A percentile compares a stretch with the other conserved stretches of the same genome.
Evolutionary conservation across 2,329 filamentous ascomycete species (phyloP).

Genomic region (Neofusicoccum cordaticola): DNA sequence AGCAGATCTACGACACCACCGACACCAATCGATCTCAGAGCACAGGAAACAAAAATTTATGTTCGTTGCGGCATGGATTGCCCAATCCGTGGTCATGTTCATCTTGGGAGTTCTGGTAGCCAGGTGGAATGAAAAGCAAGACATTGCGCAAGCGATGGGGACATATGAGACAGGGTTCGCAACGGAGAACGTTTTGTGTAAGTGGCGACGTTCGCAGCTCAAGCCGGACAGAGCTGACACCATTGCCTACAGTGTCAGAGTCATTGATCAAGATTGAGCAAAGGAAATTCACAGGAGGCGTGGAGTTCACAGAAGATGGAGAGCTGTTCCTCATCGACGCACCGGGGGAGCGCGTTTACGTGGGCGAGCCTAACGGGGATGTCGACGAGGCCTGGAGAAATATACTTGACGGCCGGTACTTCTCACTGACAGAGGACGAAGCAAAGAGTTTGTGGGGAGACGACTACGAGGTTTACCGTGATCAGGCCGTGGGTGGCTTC

Average conservation of each 20-base stretch:
- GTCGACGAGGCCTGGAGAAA: not conserved
- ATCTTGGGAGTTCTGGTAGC: not conserved
- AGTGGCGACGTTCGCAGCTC: not conserved
- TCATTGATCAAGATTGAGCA: not conserved
- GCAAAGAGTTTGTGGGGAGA: not conserved
- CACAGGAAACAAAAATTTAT: not conserved
- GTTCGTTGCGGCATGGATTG: not conserved
- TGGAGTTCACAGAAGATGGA: not conserved
- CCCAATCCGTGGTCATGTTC: not conserved
- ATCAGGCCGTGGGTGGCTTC: not conserved
- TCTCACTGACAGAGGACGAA: not conserved
- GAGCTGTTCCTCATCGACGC: not conserved
- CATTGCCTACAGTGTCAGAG: not conserved
- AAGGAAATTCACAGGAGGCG: not conserved
- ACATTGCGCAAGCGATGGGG: not conserved
- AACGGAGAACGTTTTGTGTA: not conserved
- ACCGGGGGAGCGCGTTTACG: not conserved
- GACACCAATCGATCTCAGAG: not conserved
- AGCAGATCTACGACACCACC: not conserved
- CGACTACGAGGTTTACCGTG: not conserved
- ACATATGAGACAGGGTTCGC: not conserved
- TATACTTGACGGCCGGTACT: not conserved
- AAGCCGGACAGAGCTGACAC: no score
- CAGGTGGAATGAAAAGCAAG: not conserved
- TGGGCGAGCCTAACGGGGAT: not conserved